Evolutionary conservation across 2,329 filamentous ascomycete genomes (phyloP).

Genomic region (Ophiocordyceps polyrhachis-furcata): DNA sequence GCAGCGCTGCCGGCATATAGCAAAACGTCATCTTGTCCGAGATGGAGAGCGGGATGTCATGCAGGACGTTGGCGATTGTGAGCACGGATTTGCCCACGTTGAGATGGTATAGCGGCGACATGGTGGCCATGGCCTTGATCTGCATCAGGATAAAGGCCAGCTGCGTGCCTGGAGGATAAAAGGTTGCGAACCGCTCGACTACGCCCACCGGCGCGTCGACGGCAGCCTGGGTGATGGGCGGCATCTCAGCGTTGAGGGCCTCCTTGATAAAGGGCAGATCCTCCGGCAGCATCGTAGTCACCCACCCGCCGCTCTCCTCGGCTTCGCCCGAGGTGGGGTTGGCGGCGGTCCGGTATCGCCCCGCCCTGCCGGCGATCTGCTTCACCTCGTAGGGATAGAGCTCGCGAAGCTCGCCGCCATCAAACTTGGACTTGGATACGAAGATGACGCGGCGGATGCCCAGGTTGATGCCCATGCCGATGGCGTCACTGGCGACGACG

Average conservation of each 20-base stretch:
- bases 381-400: constrained; percentile 67
- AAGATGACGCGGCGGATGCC: constrained; percentile 85
- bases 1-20: constrained; percentile 45
- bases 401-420: constrained; percentile 35
- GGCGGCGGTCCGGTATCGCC: constrained; percentile 56
- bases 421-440: constrained; percentile 55
- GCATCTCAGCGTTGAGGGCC: constrained; percentile 44
- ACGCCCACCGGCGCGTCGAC: constrained; percentile 53
- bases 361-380: constrained; percentile 86
- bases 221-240: constrained; percentile 51
- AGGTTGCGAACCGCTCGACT: constrained; percentile 58
- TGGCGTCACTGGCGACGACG: constrained; percentile 83
- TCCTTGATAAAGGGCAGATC: constrained; percentile 46
- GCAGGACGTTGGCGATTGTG: constrained; percentile 53
- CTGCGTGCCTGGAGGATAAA: constrained; percentile 65
- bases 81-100: constrained; percentile 38
- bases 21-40: constrained; percentile 61
- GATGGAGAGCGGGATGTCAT: constrained; percentile 50
- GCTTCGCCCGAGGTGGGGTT: constrained; percentile 4
- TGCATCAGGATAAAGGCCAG: constrained; percentile 69
- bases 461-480: constrained; percentile 93
- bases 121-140: constrained; percentile 47
- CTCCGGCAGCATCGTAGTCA: constrained; percentile 56
- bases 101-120: constrained; percentile 51
- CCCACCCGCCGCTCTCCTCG: constrained; percentile 32